Conservation (phyloP, 2,329 filamentous ascomycete species). For the Ophiostoma pallidulum region DNA sequence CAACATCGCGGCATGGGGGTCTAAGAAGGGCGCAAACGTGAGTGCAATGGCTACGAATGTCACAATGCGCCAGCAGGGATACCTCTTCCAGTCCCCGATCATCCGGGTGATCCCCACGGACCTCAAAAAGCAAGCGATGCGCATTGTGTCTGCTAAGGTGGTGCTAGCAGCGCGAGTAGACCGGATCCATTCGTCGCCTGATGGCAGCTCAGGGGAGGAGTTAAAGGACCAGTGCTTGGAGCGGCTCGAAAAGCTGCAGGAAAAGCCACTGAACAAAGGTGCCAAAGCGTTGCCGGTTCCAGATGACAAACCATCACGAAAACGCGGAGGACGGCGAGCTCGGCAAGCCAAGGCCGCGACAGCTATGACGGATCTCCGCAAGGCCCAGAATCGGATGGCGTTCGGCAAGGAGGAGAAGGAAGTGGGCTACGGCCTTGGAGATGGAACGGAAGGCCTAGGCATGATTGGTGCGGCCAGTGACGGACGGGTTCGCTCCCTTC, state of each 20-base stretch:
- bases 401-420: slow-evolving; percentile 96
- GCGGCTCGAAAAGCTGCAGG: slow-evolving; percentile 83
- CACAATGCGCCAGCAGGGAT: slow-evolving; percentile 83
- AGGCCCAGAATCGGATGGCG: slow-evolving; percentile 90
- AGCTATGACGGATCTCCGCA: slow-evolving; percentile 92
- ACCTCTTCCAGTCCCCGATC: slow-evolving; percentile 83
- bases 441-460: slow-evolving; percentile 77
- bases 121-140: slow-evolving; percentile 85
- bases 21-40: slow-evolving; percentile 67
- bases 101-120: slow-evolving; percentile 78
- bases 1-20: slow-evolving; percentile 84
- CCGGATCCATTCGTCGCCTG: slow-evolving; percentile 67
- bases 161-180: slow-evolving; percentile 90
- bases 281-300: slow-evolving; percentile 79
- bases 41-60: slow-evolving; percentile 87
- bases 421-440: slow-evolving; percentile 79
- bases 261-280: slow-evolving; percentile 83
- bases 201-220: slow-evolving; percentile 74
- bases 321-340: slow-evolving; percentile 81
- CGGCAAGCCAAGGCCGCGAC: slow-evolving; percentile 94
- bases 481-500: slow-evolving; percentile 76
- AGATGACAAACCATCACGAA: slow-evolving; percentile 88
- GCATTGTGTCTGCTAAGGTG: slow-evolving; percentile 87
- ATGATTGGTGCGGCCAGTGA: slow-evolving; percentile 90
- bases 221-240: slow-evolving; percentile 75